Conservation (phyloP, 192 early-diverging fungal genomes). For the Powellomyces hirtus region DNA sequence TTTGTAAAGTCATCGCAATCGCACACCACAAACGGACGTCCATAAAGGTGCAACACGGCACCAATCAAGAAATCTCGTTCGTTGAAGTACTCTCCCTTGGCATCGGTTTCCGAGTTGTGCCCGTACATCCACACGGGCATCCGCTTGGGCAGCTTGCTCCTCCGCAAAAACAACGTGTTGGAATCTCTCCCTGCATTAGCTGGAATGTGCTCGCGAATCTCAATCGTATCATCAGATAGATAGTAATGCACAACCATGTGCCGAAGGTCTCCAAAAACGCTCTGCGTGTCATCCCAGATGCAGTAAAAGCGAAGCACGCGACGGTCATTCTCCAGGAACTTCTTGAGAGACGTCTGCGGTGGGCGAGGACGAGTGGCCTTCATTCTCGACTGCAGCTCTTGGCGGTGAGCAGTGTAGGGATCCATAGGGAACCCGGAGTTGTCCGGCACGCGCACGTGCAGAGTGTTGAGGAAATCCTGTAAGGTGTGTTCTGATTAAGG, state of each 20-base stretch:
- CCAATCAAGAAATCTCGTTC: conserved; percentile 59
- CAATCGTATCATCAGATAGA: conserved; percentile 59
- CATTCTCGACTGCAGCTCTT: conserved; percentile 46
- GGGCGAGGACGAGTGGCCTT: conserved; percentile 46
- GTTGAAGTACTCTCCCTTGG: conserved; percentile 41
- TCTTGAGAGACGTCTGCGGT: conserved; percentile 47
- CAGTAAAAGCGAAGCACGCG: conserved; percentile 63
- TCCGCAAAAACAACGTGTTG: conserved; percentile 54
- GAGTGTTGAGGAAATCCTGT: conserved; percentile 39
- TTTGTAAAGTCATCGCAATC: conserved; percentile 64
- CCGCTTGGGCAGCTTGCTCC: conserved; percentile 50
- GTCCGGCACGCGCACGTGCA: conserved; percentile 34
- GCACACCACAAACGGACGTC: conserved; percentile 58
- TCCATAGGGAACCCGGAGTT: conserved; percentile 48
- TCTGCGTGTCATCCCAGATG: conserved; percentile 61
- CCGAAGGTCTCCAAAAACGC: conserved; percentile 53
- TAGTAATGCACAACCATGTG: conserved; percentile 66
- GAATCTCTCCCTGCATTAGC: conserved; percentile 53
- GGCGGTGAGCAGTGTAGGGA: conserved; percentile 49
- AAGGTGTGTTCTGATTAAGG: neutral
- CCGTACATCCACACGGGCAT: conserved; percentile 31
- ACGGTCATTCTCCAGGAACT: conserved; percentile 64
- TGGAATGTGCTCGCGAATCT: conserved; percentile 56
- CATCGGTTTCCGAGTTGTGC: neutral
- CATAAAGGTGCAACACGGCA: conserved; percentile 56